Evolutionary conservation across 1,284 basidiomycete species (phyloP), one percentile per base, ranked within the genome.

Genomic region (Farysia itapuensis): DNA sequence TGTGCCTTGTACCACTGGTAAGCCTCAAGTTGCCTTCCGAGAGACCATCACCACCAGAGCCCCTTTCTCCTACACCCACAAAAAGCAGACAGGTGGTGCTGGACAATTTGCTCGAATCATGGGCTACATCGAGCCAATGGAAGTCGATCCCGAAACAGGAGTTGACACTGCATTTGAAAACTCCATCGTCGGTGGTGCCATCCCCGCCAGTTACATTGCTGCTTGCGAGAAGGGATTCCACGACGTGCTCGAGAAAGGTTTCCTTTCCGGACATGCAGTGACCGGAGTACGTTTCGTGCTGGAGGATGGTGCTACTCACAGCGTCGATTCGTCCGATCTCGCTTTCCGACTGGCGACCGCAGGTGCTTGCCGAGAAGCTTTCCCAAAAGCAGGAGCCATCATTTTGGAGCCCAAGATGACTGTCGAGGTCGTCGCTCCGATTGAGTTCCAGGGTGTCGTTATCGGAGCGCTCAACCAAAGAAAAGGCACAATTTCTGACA

Each of bases 331-430:
- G 30, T 92, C 89, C 54, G 95, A 99, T 77, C 79, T 97, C 59
- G 93, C 95, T 28, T 99, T 98, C 84, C 84, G 91, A 39, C 82
- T 93, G 21, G 88, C 89, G 5, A 85, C 89, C 2, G 87, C 92
- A 32, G 88, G 90, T 51, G 94, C 94, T 1, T 93, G 97, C 84
- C 85, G 90, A 51, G 94, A 97, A 72, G 86, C 87, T 2, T 97
- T 88, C 81, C 81, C 81, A 57, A 84, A 84, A 57, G 86, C 90
- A 18, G 81, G 80, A 34, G 86, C 90, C 0, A 86, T 90, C 45
- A 88, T 98, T 48, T 81, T 98, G 28, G 95, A 99, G 77, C 95
- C 95, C 18, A 88, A 96, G 79, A 99, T 99, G 95, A 89, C 85
- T 13, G 95, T 99, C 37, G 95, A 99, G 76, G 90, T 98, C 18